Evolutionary conservation across 306 rosid genomes (phyloP), one percentile per base, ranked within the genome.

Genomic region (Erythrophleum fordii): DNA sequence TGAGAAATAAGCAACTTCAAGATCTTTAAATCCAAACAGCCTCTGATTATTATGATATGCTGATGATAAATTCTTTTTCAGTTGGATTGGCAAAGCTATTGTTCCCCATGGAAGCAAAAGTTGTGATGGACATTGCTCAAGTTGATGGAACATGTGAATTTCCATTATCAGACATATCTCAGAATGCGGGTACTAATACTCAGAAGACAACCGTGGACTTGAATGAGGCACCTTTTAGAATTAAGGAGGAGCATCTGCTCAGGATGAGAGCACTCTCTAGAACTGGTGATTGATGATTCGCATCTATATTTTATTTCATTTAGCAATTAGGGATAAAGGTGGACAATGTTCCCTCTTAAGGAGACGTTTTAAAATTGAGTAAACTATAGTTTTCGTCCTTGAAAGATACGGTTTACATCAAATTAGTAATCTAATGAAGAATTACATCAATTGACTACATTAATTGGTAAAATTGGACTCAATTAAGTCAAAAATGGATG

Each of bases 71-170:
- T 76, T 80, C 9, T 22, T 69, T 73, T 58, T 72, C 78, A 92
- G 92, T 92, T 85, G 97, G 88, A 75, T 70, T 90, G 49, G 97
- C 92, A 8, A 90, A 84, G 71, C 82, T 88, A 52, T 71, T 90
- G 71, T 90, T 90, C 76, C 94, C 97, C 69, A 87, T 79, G 85
- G 97, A 90, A 81, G 97, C 92, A 61, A 89, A 92, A 79, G 90
- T 92, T 35, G 86, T 83, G 49, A 80, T 86, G 88, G 92, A 85
- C 71, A 92, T 90, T 61, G 41, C 90, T 79, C 89, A 88, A 81
- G 34, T 88, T 77, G 92, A 87, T 59, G 85, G 87, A 44, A 88
- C 91, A 31, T 44, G 87, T 49, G 93, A 81, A 61, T 86, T 88
- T 81, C 86, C 86, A 68, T 9, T 65, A 62, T 29, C 35, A 20